Percentiles rank a stretch among this genome's conserved stretches.
Evolutionary conservation across 192 early-diverging fungal species (phyloP).

Genomic region (Diversispora eburnea): DNA sequence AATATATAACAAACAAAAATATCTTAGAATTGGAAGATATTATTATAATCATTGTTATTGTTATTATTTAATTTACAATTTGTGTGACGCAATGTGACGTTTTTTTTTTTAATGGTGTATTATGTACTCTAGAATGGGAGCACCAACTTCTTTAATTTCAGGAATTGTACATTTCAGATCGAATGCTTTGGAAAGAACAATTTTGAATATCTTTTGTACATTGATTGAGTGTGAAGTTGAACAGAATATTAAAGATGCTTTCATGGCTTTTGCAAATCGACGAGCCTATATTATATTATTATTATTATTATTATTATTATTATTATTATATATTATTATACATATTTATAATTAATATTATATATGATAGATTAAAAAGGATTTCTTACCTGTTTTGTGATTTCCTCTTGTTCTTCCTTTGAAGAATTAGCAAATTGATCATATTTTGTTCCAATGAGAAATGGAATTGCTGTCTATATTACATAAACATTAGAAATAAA

Average conservation of each 20-base stretch:
- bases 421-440: conserved; percentile 86
- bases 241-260: conserved; percentile 90
- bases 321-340: no score
- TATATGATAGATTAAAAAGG: not conserved
- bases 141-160: conserved; percentile 85
- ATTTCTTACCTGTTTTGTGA: conserved; percentile 76
- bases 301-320: no score
- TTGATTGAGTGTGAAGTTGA: conserved; percentile 93
- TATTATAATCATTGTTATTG: not conserved
- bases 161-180: conserved; percentile 92
- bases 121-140: conserved; percentile 84
- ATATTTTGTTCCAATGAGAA: conserved; percentile 95
- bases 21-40: no score
- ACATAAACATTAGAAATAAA: not conserved
- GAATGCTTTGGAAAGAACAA: conserved; percentile 89
- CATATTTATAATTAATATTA: no score
- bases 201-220: conserved; percentile 97
- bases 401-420: conserved; percentile 87
- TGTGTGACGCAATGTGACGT: not conserved
- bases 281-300: conserved; percentile 53
- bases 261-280: conserved; percentile 90
- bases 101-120: not conserved
- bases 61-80: not conserved
- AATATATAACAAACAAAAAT: no score
- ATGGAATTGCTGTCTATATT: conserved; percentile 81